Evolutionary conservation across 2,329 filamentous ascomycete genomes (phyloP), one percentile per base, ranked within the genome.

Genomic region (Calonectria pseudoturangicola): DNA sequence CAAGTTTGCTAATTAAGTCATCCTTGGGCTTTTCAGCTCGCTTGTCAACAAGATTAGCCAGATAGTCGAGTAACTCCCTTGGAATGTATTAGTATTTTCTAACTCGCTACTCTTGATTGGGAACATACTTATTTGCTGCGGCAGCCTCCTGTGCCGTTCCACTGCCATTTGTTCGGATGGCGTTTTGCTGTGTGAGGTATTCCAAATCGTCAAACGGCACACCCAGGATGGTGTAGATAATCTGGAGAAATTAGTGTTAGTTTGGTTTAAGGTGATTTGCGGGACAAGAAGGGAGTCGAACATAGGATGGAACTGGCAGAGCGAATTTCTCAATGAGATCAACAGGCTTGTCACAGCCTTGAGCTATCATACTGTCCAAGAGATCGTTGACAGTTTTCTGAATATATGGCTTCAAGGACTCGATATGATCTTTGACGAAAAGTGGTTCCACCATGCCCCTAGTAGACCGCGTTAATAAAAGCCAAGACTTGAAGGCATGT

Each of bases 211-310:
- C 81, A 60, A 87, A 85, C 0, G 87, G 86, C 4, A 88, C 85
- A 4, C 87, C 87, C 4, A 89, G 84, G 30, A 89, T 86, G 15
- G 84, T 85, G 77, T 89, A 89, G 70, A 88, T 88, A 71, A 87
- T 87, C 86, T 86, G 28, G 6, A 8, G 30, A 3, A 16, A 15
- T 25, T 16, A 48, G 39, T 7, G 84, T 84, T 82, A 83, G 54
- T 21, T 16, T 12, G 2, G 21, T 21, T 25, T 54, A 15, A 12
- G n/a, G 16, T 33, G 0, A 27, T 5, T n/a, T 72, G 41, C 27
- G 16, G 9, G 7, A 12, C 4, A 13, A n/a, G 13, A 28, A 41
- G 43, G 33, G 16, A 21, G 47, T 75, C 82, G 51, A 70, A 88
- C 85, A 73, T 87, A 86, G 21, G 86, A 87, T 0, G 88, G 87